Percentiles rank a stretch among this genome's conserved stretches.
phyloP scores from a whole-genome alignment of 371 early-diverging fungal genomes.

The Mortierella sp. region DNA sequence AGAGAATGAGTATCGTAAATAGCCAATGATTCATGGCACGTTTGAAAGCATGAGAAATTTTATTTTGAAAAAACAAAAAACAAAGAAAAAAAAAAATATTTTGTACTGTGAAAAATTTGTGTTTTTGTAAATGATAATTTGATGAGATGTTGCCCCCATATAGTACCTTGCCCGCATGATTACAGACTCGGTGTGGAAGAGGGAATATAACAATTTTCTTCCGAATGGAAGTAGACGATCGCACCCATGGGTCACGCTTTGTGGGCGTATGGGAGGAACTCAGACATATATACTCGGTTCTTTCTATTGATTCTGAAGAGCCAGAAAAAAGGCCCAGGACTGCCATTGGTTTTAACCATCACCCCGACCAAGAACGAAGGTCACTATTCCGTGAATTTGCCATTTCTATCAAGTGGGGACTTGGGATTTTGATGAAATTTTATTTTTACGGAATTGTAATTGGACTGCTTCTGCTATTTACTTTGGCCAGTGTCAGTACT shows the following conservation, averaged over 20 bases:
- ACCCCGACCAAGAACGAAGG: background rate
- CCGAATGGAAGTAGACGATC: constrained; percentile 42
- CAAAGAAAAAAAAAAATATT: too few species aligned
- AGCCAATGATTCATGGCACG: too few species aligned
- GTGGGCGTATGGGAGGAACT: constrained; percentile 38
- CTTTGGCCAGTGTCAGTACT: too few species aligned
- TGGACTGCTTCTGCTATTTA: too few species aligned
- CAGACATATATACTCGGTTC: constrained; percentile 35
- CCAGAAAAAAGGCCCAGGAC: constrained; percentile 6
- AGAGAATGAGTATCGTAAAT: too few species aligned
- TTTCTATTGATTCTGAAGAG: constrained; percentile 37
- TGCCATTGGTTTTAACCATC: constrained; percentile 6
- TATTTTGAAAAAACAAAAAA: background rate
- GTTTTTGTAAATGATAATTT: background rate
- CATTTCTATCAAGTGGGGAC: background rate
- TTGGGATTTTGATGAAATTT: too few species aligned
- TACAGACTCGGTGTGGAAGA: constrained; percentile 50
- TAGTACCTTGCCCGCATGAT: constrained; percentile 43
- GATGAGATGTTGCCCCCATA: constrained; percentile 33
- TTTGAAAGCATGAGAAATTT: too few species aligned
- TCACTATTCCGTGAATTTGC: background rate
- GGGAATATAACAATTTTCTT: constrained; percentile 30
- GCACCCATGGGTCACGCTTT: constrained; percentile 36
- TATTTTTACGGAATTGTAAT: too few species aligned
- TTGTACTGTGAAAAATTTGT: background rate